A percentile compares a stretch with the other conserved stretches of the same genome.
Evolutionary conservation across 257 asterid genomes (phyloP).

Genomic region (Cruciata laevipes): DNA sequence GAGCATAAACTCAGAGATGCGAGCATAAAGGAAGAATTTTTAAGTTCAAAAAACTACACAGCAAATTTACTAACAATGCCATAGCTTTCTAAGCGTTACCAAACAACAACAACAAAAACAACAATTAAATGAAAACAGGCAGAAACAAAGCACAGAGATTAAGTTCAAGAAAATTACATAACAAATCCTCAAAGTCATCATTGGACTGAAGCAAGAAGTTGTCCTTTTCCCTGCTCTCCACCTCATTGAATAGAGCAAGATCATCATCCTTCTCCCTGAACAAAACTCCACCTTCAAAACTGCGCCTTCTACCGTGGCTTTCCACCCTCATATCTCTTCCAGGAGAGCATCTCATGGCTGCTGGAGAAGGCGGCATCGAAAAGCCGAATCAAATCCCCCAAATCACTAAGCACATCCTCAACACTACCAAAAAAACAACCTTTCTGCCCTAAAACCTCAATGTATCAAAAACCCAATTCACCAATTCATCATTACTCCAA

Average conservation of each 20-base stretch:
- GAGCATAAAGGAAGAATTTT: no score
- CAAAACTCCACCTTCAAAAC: slow-evolving; percentile 70
- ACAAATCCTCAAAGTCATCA: slow-evolving; percentile 69
- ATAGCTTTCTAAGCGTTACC: slow-evolving; percentile 22
- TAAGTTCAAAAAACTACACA: background rate
- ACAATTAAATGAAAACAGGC: slow-evolving; percentile 6
- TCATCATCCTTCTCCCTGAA: slow-evolving; percentile 65
- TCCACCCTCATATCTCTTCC: slow-evolving; percentile 65
- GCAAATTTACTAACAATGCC: slow-evolving; percentile 18
- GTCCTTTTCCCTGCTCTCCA: slow-evolving; percentile 69
- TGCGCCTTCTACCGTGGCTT: slow-evolving; percentile 76
- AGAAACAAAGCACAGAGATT: slow-evolving; percentile 19
- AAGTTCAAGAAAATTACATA: slow-evolving; percentile 52
- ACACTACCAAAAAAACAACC: slow-evolving; percentile 7
- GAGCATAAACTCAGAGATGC: no score
- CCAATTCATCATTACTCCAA: slow-evolving; percentile 5
- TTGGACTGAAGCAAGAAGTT: slow-evolving; percentile 78
- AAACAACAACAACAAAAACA: slow-evolving; percentile 8
- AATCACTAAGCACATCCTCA: slow-evolving; percentile 23
- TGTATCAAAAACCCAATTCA: background rate
- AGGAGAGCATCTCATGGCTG: slow-evolving; percentile 66
- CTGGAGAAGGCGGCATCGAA: slow-evolving; percentile 83
- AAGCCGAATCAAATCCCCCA: slow-evolving; percentile 14
- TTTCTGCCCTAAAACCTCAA: background rate
- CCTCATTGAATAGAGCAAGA: slow-evolving; percentile 89